Evolutionary conservation across 345 rosid genomes (phyloP).

Genomic region (Ailanthus altissimus): DNA sequence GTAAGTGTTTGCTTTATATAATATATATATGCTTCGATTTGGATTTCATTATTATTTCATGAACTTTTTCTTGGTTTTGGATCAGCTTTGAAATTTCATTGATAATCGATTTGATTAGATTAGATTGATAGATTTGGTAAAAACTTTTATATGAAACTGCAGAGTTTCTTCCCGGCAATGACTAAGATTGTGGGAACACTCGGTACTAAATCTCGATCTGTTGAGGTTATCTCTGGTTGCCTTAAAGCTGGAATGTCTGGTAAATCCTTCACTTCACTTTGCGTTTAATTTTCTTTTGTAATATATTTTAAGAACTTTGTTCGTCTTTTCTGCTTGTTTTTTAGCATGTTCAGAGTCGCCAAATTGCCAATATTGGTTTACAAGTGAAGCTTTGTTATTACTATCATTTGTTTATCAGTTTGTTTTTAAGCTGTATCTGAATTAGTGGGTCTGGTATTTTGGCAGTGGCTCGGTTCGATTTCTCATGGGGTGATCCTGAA

Average conservation of each 20-base stretch:
- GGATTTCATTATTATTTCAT: not conserved
- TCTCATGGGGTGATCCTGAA: constrained; percentile 78
- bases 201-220: constrained; percentile 81
- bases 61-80: not conserved
- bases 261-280: constrained; percentile 6
- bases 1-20: constrained; percentile 38
- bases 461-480: constrained; percentile 90
- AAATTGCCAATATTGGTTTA: not conserved
- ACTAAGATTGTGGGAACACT: constrained; percentile 96
- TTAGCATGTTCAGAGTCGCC: not conserved
- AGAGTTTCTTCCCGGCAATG: constrained; percentile 95
- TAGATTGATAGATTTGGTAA: no score
- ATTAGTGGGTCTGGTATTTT: not conserved
- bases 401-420: not conserved
- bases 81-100: not conserved
- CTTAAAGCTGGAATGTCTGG: constrained; percentile 97
- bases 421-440: constrained; percentile 3
- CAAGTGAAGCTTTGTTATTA: not conserved
- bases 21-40: not conserved
- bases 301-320: not conserved
- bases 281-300: not conserved
- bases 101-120: no score
- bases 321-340: not conserved
- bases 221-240: constrained; percentile 69
- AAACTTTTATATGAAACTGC: constrained; percentile 1